Evolutionary conservation across 768 basidiomycete species (phyloP).

Genomic region (Agaricus subrufescens): DNA sequence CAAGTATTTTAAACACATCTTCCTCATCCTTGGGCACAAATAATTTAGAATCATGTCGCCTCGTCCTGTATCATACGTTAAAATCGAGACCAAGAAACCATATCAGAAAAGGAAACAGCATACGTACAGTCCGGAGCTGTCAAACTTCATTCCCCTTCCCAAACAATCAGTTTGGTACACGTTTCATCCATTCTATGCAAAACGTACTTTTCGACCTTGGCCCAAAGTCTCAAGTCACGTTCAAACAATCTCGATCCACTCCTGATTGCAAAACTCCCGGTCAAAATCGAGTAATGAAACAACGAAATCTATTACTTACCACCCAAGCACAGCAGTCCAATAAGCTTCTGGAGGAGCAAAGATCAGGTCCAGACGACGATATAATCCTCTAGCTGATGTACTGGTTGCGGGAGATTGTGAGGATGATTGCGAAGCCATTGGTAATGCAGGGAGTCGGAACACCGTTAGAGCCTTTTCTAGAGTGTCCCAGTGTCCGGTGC

Average conservation of each 20-base stretch:
- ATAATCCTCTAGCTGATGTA: slow-evolving; percentile 26
- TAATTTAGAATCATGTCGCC: slow-evolving; percentile 56
- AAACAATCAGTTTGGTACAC: neutral
- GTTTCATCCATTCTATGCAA: neutral
- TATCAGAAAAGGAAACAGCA: neutral
- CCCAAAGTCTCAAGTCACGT: slow-evolving; percentile 74
- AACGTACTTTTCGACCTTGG: slow-evolving; percentile 55
- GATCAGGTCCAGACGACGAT: slow-evolving; percentile 81
- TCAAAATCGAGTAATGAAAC: neutral
- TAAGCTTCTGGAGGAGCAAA: slow-evolving; percentile 73
- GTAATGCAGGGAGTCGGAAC: slow-evolving; percentile 52
- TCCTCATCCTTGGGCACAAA: slow-evolving; percentile 61
- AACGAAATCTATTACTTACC: slow-evolving; percentile 37
- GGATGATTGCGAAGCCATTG: neutral
- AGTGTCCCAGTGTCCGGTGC: slow-evolving; percentile 66
- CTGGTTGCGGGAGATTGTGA: neutral
- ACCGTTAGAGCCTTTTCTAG: slow-evolving; percentile 85
- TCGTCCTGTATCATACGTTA: slow-evolving; percentile 36
- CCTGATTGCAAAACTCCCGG: slow-evolving; percentile 36
- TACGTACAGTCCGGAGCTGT: slow-evolving; percentile 74
- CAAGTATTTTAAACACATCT: slow-evolving; percentile 69
- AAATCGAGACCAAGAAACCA: neutral
- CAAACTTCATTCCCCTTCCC: slow-evolving; percentile 73
- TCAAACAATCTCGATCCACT: slow-evolving; percentile 90
- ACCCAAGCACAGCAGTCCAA: slow-evolving; percentile 87